Conservation (phyloP, 2,329 filamentous ascomycete species). For the Penicillium sp. region DNA sequence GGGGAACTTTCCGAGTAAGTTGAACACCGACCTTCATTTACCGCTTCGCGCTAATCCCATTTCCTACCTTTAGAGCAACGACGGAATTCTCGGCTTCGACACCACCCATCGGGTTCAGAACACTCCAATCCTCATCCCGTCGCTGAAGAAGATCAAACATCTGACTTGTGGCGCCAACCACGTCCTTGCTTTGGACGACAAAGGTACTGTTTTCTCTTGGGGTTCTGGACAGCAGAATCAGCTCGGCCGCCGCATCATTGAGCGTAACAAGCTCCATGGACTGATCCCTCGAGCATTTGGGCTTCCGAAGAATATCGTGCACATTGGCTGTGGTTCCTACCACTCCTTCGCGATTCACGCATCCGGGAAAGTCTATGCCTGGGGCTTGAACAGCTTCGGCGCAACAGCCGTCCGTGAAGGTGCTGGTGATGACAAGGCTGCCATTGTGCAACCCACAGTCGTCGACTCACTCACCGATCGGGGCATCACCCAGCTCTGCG, state of each 20-base stretch:
- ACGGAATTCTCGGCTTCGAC: slow-evolving; percentile 58
- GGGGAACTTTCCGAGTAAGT: slow-evolving; percentile 57
- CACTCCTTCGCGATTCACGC: slow-evolving; percentile 72
- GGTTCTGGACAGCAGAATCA: slow-evolving; percentile 64
- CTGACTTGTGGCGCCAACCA: slow-evolving; percentile 56
- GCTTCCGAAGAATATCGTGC: slow-evolving; percentile 55
- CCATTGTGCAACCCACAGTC: slow-evolving; percentile 65
- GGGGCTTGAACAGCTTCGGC: slow-evolving; percentile 84
- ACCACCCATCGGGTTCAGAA: slow-evolving; percentile 42
- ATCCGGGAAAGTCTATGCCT: slow-evolving; percentile 66
- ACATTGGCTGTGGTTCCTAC: slow-evolving; percentile 66
- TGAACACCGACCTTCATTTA: background rate
- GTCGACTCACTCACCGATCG: slow-evolving; percentile 60
- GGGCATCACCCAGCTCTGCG: slow-evolving; percentile 63
- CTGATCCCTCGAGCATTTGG: slow-evolving; percentile 55
- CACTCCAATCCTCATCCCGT: slow-evolving; percentile 46
- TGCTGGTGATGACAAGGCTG: slow-evolving; percentile 63
- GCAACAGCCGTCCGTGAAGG: slow-evolving; percentile 65
- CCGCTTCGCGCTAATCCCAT: background rate
- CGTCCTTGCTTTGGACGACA: slow-evolving; percentile 53
- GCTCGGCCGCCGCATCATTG: slow-evolving; percentile 59
- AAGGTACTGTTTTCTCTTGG: slow-evolving; percentile 59
- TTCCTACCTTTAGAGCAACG: slow-evolving; percentile 48
- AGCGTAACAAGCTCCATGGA: slow-evolving; percentile 53
- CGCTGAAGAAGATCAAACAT: slow-evolving; percentile 51